Percentiles rank a stretch among this genome's conserved stretches.
Evolutionary conservation across 805 yeast genomes (phyloP).

Genomic region (Wickerhamiella sorbophila): DNA sequence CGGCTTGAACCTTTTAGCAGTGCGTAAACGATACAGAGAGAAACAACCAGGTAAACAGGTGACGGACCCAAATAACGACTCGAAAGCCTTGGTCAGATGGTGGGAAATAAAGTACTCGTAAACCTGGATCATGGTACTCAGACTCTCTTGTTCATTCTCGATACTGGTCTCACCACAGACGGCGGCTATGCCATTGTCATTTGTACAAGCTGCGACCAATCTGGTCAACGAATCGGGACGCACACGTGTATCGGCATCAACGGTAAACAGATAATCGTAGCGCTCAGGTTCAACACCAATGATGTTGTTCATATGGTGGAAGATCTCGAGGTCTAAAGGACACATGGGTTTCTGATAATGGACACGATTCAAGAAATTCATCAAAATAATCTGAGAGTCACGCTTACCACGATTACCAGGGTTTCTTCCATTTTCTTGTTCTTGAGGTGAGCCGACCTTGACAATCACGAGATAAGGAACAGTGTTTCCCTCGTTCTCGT

Average conservation of each 20-base stretch:
- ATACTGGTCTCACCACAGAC: slow-evolving; percentile 51
- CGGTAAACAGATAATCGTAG: slow-evolving; percentile 42
- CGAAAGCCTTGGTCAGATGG: slow-evolving; percentile 50
- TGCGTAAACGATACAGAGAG: slow-evolving; percentile 37
- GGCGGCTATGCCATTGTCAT: slow-evolving; percentile 44
- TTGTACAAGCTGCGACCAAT: slow-evolving; percentile 44
- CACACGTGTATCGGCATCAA: slow-evolving; percentile 51
- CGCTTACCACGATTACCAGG: slow-evolving; percentile 58
- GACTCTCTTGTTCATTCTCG: slow-evolving; percentile 37
- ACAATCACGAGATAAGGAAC: slow-evolving; percentile 41
- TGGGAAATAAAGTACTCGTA: slow-evolving; percentile 52
- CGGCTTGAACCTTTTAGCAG: slow-evolving; percentile 38
- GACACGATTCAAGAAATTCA: slow-evolving; percentile 45
- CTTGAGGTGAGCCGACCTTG: slow-evolving; percentile 44
- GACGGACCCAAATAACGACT: slow-evolving; percentile 45
- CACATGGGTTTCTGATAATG: slow-evolving; percentile 48
- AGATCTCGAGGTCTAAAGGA: slow-evolving; percentile 40
- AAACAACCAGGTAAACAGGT: slow-evolving; percentile 60
- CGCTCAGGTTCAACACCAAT: slow-evolving; percentile 49
- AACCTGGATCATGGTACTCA: slow-evolving; percentile 50
- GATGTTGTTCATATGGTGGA: slow-evolving; percentile 39
- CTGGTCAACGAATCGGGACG: slow-evolving; percentile 40
- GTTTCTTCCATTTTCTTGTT: slow-evolving; percentile 21
- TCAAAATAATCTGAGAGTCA: slow-evolving; percentile 44
- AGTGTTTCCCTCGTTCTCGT: slow-evolving; percentile 39